phyloP scores from a whole-genome alignment of 345 rosid species.

The Salix viminalis region DNA sequence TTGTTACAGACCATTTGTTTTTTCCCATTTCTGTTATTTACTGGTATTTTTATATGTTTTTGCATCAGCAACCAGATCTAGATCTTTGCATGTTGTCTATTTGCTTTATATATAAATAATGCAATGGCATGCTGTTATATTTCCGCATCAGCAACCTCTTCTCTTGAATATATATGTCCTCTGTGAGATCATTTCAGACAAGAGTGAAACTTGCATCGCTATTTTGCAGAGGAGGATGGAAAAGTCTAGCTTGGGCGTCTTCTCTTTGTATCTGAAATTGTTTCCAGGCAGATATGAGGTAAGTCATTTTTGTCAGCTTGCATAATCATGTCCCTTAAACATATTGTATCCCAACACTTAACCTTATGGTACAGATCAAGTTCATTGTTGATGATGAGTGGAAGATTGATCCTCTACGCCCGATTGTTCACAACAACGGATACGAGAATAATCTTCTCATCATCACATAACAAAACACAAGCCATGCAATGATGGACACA shows the following conservation, averaged over 20 bases:
- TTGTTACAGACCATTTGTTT: neutral
- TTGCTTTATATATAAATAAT: neutral
- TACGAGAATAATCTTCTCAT: conserved; percentile 75
- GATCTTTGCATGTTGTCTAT: neutral
- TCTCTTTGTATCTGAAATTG: conserved; percentile 59
- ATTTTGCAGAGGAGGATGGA: conserved; percentile 78
- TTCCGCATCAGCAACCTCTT: neutral
- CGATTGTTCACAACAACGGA: conserved; percentile 54
- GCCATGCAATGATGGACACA: neutral
- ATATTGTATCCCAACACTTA: conserved; percentile 3
- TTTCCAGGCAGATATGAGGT: conserved; percentile 96
- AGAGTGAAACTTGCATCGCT: neutral
- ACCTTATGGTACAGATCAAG: conserved; percentile 54
- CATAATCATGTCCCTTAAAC: neutral
- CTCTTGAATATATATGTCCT: neutral
- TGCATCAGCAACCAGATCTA: neutral
- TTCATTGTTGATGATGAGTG: conserved; percentile 93
- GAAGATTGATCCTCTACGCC: conserved; percentile 89
- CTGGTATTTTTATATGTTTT: neutral
- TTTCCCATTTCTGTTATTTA: neutral
- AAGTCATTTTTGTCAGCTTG: neutral
- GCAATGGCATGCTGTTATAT: neutral
- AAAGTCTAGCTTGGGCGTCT: conserved; percentile 61
- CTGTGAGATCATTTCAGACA: conserved; percentile 3
- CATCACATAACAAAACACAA: conserved; percentile 30